These are phyloP conservation scores for Starmerella stellata DNA, from an alignment of 805 yeast genomes.

Conservation along the genomic window DNA sequence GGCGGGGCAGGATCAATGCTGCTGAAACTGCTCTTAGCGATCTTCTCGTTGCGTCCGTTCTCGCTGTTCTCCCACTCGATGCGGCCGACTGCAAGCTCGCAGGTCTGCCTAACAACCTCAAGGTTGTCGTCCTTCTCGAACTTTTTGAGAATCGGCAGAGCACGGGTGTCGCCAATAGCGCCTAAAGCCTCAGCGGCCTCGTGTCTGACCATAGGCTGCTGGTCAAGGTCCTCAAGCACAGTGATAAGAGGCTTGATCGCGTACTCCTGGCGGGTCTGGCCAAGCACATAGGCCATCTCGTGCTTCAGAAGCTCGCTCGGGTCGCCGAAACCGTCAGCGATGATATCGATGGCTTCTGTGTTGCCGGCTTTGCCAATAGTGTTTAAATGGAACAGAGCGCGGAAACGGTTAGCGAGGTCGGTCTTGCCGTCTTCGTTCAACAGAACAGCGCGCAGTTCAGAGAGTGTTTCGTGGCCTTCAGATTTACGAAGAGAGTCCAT, in stretches of 20 bases:
- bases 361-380: conserved; percentile 61
- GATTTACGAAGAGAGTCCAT: conserved; percentile 19
- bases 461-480: conserved; percentile 16
- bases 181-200: conserved; percentile 99
- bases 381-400: conserved; percentile 85
- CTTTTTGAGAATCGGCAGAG: conserved; percentile 45
- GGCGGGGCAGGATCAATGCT: conserved; percentile 99
- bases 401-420: conserved; percentile 69
- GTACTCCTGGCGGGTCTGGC: conserved; percentile 72
- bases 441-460: conserved; percentile 16
- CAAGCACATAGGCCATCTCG: conserved; percentile 92
- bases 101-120: conserved; percentile 85
- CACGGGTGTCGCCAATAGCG: conserved; percentile 69
- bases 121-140: conserved; percentile 58
- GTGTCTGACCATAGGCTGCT: conserved; percentile 92
- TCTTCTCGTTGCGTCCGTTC: conserved; percentile 41
- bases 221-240: conserved; percentile 41
- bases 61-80: conserved; percentile 80
- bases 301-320: conserved; percentile 83
- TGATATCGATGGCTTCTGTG: conserved; percentile 55
- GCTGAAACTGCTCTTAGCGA: conserved; percentile 60
- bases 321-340: conserved; percentile 66
- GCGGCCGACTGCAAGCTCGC: conserved; percentile 91
- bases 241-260: conserved; percentile 61
- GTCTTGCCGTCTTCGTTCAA: conserved; percentile 35